Base-by-base conservation (phyloP, 495 filamentous ascomycete species). In the Hypoxylon fuscum region DNA sequence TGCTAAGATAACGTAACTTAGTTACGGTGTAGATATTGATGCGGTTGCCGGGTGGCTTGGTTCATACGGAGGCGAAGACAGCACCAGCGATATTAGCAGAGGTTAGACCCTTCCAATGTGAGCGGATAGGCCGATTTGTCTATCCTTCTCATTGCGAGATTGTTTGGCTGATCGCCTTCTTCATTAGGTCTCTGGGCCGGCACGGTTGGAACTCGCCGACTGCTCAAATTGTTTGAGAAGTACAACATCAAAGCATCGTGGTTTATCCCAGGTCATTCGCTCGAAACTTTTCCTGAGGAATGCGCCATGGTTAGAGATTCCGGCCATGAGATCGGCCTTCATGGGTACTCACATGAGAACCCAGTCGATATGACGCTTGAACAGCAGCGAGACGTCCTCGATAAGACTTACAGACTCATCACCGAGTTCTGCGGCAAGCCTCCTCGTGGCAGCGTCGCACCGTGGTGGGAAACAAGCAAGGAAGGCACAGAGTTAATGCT, bases 171-270 rank as follows among this genome's bases (percentile, higher is more conserved):
- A 14, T 32, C n/a, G 20, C 7, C 38, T n/a, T 25, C 25, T 7
- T 18, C 12, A 32, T 21, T 51, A 85, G 89, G 89, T 34, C 72
- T 91, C 40, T 92, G 85, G 71, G 89, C 89, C 25, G 90, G 89
- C 27, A 89, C 88, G 5, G 78, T 90, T 31, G 90, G 90, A 25
- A 88, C 87, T 1, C 81, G 83, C 8, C 85, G 90, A 7, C 76
- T 94, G 2, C 81, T 94, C 7, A 91, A 89, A 59, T 72, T 94
- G 1, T 90, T 92, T 70, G 80, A 86, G 6, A 91, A 90, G 70
- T 88, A 92, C 79, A 84, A 87, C 55, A 94, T 94, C 77, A 92
- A 90, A 73, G 83, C 88, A 10, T 90, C 89, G 5, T 93, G 88
- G 87, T 93, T 94, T 72, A 92, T 94, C 56, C 90, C 90, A 0